phyloP scores from a whole-genome alignment of 176 grass and related monocot species.

The Carex pumila region DNA sequence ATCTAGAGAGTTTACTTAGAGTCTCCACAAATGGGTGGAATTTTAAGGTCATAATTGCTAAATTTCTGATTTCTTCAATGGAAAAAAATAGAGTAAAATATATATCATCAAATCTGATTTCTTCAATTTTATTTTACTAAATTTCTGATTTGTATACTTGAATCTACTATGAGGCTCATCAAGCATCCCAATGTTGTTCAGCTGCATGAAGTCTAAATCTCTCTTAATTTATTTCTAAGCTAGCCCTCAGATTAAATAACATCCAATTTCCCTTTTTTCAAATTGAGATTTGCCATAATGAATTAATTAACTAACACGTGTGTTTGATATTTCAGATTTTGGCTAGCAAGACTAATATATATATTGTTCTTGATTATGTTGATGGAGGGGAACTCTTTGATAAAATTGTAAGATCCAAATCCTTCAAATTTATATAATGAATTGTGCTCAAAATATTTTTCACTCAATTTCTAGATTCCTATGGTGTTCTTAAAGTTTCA shows the following conservation, averaged over 20 bases:
- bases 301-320: neutral
- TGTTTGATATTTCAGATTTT: conserved; percentile 58
- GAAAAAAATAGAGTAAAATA: too few relatives aligned
- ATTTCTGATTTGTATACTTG: too few relatives aligned
- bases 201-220: conserved; percentile 58
- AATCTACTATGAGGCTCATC: conserved; percentile 96
- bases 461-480: conserved; percentile 40
- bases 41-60: too few relatives aligned
- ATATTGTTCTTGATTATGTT: conserved; percentile 97
- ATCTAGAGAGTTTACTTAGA: too few relatives aligned
- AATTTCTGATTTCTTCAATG: too few relatives aligned
- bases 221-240: neutral
- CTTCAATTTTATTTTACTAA: too few relatives aligned
- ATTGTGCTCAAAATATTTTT: too few relatives aligned
- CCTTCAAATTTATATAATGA: too few relatives aligned
- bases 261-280: conserved; percentile 1
- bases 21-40: too few relatives aligned
- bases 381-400: conserved; percentile 98
- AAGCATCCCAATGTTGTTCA: conserved; percentile 92
- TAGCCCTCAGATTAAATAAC: too few relatives aligned
- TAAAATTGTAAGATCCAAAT: conserved; percentile 66
- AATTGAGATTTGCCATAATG: neutral
- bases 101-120: too few relatives aligned
- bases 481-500: conserved; percentile 84
- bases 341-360: conserved; percentile 94